Evolutionary conservation across 1,284 basidiomycete genomes (phyloP).

Genomic region (Papiliotrema nemorosa): DNA sequence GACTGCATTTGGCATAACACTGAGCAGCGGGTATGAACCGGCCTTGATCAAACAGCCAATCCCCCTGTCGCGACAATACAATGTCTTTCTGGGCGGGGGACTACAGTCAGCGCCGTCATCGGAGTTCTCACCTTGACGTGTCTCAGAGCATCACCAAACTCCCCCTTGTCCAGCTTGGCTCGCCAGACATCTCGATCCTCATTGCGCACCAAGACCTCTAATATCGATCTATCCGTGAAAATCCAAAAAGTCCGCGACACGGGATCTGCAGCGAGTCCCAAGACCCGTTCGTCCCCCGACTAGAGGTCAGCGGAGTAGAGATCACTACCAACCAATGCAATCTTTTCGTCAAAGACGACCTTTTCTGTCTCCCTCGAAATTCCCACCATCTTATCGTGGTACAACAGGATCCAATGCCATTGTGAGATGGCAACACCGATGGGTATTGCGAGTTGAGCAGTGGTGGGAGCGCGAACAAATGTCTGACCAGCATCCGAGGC

Average conservation of each 20-base stretch:
- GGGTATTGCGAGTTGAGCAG: conserved; percentile 54
- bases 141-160: conserved; percentile 71
- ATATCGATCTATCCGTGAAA: conserved; percentile 83
- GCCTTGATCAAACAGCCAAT: conserved; percentile 74
- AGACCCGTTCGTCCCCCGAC: conserved; percentile 69
- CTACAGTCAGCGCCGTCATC: conserved; percentile 47
- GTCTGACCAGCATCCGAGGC: no score
- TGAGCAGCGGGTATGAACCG: conserved; percentile 89
- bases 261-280: conserved; percentile 74
- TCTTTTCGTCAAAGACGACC: conserved; percentile 74
- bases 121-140: conserved; percentile 65
- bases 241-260: conserved; percentile 91
- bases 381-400: conserved; percentile 71
- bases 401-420: conserved; percentile 88
- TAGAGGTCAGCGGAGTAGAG: conserved; percentile 35
- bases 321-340: conserved; percentile 64
- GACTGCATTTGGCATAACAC: conserved; percentile 82
- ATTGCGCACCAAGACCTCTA: conserved; percentile 79
- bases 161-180: conserved; percentile 74
- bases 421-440: conserved; percentile 79
- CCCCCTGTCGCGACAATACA: conserved; percentile 79
- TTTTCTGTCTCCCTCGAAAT: conserved; percentile 78
- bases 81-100: conserved; percentile 78
- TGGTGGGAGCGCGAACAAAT: no score
- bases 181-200: conserved; percentile 96